These are phyloP conservation scores for Saccharomycopsis vini DNA, from an alignment of 805 yeast genomes.

Conservation along the genomic window DNA sequence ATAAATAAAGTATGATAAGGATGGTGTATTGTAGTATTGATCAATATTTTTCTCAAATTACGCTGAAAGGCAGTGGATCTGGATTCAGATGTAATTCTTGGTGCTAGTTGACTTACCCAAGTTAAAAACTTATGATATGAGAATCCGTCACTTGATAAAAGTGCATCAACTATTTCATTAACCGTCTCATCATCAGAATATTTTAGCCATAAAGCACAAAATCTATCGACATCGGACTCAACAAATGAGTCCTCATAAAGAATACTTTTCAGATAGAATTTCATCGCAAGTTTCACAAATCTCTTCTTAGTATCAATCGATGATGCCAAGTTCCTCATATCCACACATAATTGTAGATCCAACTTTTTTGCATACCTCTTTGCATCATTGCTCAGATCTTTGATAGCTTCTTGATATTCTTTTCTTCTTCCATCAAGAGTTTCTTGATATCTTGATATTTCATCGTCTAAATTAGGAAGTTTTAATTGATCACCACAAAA, in stretches of 20 bases:
- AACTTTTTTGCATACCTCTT: constrained; percentile 43
- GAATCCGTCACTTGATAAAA: constrained; percentile 28
- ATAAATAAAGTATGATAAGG: constrained; percentile 70
- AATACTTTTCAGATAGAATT: constrained; percentile 51
- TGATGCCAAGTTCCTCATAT: constrained; percentile 35
- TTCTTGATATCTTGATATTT: constrained; percentile 33
- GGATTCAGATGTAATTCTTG: too few species aligned
- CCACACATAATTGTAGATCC: constrained; percentile 39
- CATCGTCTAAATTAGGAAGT: constrained; percentile 34
- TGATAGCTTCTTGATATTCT: constrained; percentile 41
- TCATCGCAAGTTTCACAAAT: constrained; percentile 46
- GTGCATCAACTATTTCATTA: constrained; percentile 32
- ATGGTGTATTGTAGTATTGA: constrained; percentile 41
- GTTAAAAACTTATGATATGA: constrained; percentile 59
- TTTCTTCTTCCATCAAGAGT: constrained; percentile 33
- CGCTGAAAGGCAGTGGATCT: constrained; percentile 53
- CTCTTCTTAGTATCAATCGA: constrained; percentile 31
- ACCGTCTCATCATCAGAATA: constrained; percentile 38
- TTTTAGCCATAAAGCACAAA: constrained; percentile 79
- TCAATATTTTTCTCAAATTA: constrained; percentile 39
- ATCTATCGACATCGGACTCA: constrained; percentile 58
- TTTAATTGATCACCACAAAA: constrained; percentile 64
- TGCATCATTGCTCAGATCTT: constrained; percentile 43
- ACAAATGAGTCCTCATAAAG: constrained; percentile 34
- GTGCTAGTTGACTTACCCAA: constrained; percentile 77